phyloP scores from a whole-genome alignment of 1,284 basidiomycete species.

The Ceratobasidium sp. region DNA sequence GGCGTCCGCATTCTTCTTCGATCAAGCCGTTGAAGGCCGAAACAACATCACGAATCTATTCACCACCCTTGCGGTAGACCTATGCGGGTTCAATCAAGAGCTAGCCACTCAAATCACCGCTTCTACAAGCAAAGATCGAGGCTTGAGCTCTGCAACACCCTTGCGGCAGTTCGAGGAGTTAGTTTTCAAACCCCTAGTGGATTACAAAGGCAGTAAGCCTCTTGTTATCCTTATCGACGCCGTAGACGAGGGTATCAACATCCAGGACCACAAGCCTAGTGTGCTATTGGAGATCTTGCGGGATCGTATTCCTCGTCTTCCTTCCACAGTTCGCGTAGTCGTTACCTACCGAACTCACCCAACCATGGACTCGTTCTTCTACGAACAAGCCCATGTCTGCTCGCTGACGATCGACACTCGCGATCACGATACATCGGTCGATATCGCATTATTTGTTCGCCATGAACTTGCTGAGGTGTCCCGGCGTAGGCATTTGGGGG shows the following conservation, averaged over 20 bases:
- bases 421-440: neutral
- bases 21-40: neutral
- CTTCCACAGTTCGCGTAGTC: neutral
- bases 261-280: neutral
- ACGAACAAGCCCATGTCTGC: neutral
- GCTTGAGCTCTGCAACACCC: neutral
- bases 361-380: neutral
- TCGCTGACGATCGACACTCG: neutral
- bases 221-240: neutral
- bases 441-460: neutral
- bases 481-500: neutral
- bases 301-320: neutral
- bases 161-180: neutral
- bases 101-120: neutral
- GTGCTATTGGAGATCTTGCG: neutral
- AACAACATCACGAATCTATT: slow-evolving; percentile 1
- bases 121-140: neutral
- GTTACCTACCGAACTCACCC: neutral
- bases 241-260: neutral
- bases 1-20: slow-evolving; percentile 49
- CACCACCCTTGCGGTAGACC: neutral
- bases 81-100: neutral
- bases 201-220: neutral
- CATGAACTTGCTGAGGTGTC: neutral
- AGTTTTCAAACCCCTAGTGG: neutral